Evolutionary conservation across 2,329 filamentous ascomycete species (phyloP).

Genomic region (Hirsutella minnesotensis): DNA sequence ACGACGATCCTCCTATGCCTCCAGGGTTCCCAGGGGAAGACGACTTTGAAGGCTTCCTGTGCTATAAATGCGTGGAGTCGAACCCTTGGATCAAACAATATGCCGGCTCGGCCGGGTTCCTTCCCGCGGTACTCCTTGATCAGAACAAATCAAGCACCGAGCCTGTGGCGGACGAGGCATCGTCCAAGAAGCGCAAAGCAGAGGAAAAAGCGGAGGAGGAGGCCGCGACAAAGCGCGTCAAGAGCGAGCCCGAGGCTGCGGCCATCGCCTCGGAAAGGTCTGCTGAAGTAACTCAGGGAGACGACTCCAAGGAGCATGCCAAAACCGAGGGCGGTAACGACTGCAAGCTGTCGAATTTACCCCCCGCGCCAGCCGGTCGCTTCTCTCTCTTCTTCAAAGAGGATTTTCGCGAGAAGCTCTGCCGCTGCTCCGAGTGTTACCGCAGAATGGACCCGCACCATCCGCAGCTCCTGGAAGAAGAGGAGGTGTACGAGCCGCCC

Average conservation of each 20-base stretch:
- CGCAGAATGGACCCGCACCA: slow-evolving; percentile 51
- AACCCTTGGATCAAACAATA: slow-evolving; percentile 89
- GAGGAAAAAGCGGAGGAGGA: slow-evolving; percentile 34
- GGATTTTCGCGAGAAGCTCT: slow-evolving; percentile 71
- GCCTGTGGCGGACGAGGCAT: slow-evolving; percentile 1
- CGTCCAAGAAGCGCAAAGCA: slow-evolving; percentile 55
- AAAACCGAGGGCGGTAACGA: not conserved
- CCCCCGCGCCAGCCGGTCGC: slow-evolving; percentile 37
- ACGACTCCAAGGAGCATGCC: not conserved
- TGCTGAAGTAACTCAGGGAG: not conserved
- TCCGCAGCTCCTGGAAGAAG: slow-evolving; percentile 80
- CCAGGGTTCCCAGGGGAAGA: slow-evolving; percentile 83
- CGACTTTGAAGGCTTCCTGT: slow-evolving; percentile 80
- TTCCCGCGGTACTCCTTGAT: slow-evolving; percentile 53
- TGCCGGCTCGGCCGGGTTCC: slow-evolving; percentile 67
- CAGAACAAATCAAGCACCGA: slow-evolving; percentile 5
- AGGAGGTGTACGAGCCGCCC: slow-evolving; percentile 88
- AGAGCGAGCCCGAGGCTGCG: slow-evolving; percentile 24
- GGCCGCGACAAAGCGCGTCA: slow-evolving; percentile 38
- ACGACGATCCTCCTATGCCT: slow-evolving; percentile 58
- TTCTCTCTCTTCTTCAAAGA: slow-evolving; percentile 78
- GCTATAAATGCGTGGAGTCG: slow-evolving; percentile 83
- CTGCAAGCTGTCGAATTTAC: slow-evolving; percentile 53
- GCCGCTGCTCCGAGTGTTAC: slow-evolving; percentile 74
- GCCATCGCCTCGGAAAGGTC: slow-evolving; percentile 2